These are phyloP conservation scores for Cylindrodendrum hubeiense DNA, from an alignment of 2,329 filamentous ascomycete genomes.

Conservation along the genomic window DNA sequence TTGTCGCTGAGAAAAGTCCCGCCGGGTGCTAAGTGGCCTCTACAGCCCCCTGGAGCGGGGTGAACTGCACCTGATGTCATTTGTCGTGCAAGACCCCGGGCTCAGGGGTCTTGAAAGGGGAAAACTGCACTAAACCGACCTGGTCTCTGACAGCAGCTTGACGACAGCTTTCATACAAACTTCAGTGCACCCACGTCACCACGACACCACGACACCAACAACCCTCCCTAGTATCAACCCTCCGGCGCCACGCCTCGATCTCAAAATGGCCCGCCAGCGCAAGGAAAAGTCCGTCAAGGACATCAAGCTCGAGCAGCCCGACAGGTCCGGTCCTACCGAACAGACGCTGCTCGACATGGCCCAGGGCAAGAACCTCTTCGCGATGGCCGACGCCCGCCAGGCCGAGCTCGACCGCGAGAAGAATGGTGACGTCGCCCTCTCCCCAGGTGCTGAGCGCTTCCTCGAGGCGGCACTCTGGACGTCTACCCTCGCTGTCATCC, in stretches of 20 bases:
- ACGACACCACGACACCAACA: slow-evolving; percentile 14
- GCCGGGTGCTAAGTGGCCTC: too few relatives aligned
- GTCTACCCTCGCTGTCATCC: slow-evolving; percentile 75
- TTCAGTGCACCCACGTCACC: neutral
- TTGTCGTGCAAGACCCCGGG: neutral
- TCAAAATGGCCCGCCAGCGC: slow-evolving; percentile 62
- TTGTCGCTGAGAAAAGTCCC: neutral
- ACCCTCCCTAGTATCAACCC: neutral
- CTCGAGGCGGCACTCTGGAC: slow-evolving; percentile 70
- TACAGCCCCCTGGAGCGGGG: neutral
- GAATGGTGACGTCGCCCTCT: slow-evolving; percentile 52
- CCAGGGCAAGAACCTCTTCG: slow-evolving; percentile 71
- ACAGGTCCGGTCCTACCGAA: slow-evolving; percentile 70
- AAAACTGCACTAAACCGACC: slow-evolving; percentile 15
- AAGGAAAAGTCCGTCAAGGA: slow-evolving; percentile 61
- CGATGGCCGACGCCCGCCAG: slow-evolving; percentile 57
- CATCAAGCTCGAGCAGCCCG: slow-evolving; percentile 76
- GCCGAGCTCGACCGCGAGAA: slow-evolving; percentile 44
- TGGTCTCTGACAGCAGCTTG: neutral
- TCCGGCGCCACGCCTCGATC: slow-evolving; percentile 24
- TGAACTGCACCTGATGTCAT: slow-evolving; percentile 24
- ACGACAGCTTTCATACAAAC: slow-evolving; percentile 5
- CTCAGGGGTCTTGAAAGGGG: slow-evolving; percentile 16
- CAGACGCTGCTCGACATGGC: slow-evolving; percentile 82
- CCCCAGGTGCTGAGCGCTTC: slow-evolving; percentile 62